Percentiles rank a stretch among this genome's conserved stretches.
Conservation (phyloP, 2,329 filamentous ascomycete species). For the Calonectria ilicicola region DNA sequence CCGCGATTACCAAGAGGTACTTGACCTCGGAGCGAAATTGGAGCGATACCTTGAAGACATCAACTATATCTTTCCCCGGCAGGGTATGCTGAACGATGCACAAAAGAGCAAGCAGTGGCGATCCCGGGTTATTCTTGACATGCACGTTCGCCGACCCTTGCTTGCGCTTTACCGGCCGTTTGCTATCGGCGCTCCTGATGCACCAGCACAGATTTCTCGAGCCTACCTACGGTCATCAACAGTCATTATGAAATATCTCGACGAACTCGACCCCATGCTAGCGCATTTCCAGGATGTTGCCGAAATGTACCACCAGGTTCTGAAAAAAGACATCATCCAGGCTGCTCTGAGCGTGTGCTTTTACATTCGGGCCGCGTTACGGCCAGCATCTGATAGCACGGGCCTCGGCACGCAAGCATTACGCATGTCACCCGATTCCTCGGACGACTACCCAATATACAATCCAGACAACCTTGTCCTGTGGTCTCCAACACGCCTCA, state of each 20-base stretch:
- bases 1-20: conserved; percentile 64
- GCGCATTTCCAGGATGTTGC: conserved; percentile 60
- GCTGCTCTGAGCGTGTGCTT: conserved; percentile 68
- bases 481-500: conserved; percentile 56
- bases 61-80: conserved; percentile 63
- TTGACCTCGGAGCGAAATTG: conserved; percentile 65
- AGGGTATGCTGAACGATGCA: conserved; percentile 54
- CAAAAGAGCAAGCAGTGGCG: conserved; percentile 65
- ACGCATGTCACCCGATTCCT: conserved; percentile 49
- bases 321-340: conserved; percentile 67
- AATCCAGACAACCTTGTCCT: conserved; percentile 52
- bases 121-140: conserved; percentile 63
- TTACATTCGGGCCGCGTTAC: conserved; percentile 57
- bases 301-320: conserved; percentile 65
- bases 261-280: conserved; percentile 63
- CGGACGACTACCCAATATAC: conserved; percentile 50
- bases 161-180: conserved; percentile 67
- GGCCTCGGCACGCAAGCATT: conserved; percentile 46
- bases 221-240: conserved; percentile 67
- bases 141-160: conserved; percentile 65
- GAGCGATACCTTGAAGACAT: conserved; percentile 67
- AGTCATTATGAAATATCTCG: conserved; percentile 66
- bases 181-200: conserved; percentile 62
- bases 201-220: conserved; percentile 63
- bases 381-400: conserved; percentile 44